A percentile compares a stretch with the other conserved stretches of the same genome.
Evolutionary conservation across 2,329 filamentous ascomycete genomes (phyloP).

Genomic region (Beauveria caledonica): DNA sequence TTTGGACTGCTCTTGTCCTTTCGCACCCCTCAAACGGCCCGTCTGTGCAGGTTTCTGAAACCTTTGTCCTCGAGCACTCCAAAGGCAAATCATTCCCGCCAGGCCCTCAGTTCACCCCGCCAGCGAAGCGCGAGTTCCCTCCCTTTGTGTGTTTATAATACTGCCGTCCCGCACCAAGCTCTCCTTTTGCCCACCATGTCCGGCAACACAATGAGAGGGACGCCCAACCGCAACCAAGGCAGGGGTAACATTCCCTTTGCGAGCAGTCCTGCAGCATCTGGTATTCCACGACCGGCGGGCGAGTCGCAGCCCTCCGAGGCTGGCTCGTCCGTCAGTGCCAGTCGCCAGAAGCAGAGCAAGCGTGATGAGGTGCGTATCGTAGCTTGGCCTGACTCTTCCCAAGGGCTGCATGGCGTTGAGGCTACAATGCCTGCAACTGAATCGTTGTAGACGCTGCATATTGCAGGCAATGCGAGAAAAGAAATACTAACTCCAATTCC

Average conservation of each 20-base stretch:
- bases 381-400: neutral
- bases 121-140: neutral
- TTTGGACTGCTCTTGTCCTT: neutral
- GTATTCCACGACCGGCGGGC: slow-evolving; percentile 64
- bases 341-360: slow-evolving; percentile 92
- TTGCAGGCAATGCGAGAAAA: neutral
- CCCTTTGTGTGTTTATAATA: slow-evolving; percentile 2
- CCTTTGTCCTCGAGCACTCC: neutral
- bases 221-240: slow-evolving; percentile 53
- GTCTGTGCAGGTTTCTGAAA: slow-evolving; percentile 9
- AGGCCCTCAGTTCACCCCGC: slow-evolving; percentile 2
- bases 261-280: slow-evolving; percentile 52
- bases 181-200: slow-evolving; percentile 35
- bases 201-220: slow-evolving; percentile 59
- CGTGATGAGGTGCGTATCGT: slow-evolving; percentile 84
- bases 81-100: slow-evolving; percentile 1
- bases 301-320: slow-evolving; percentile 54
- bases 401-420: neutral
- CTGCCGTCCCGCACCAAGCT: neutral
- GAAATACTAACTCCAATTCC: neutral
- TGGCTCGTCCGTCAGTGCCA: slow-evolving; percentile 74
- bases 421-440: neutral
- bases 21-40: slow-evolving; percentile 4
- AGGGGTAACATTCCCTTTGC: slow-evolving; percentile 52
- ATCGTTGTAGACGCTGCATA: neutral